phyloP scores from a whole-genome alignment of 2,329 filamentous ascomycete species.

The Tetracladium maxilliforme region DNA sequence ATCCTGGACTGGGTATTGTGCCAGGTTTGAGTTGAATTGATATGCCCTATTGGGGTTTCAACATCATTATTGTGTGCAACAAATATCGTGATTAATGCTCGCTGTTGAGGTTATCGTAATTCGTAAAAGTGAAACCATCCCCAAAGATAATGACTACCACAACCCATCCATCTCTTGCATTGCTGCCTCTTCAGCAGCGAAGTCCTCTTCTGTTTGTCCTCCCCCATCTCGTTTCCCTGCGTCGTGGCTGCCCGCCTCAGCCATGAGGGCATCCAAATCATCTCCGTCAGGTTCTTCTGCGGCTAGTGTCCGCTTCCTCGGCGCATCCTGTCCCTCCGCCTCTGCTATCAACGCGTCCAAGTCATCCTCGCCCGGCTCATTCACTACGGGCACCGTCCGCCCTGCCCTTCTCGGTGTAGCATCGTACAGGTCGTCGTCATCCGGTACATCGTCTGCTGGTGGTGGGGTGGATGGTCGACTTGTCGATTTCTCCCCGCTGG shows the following conservation, averaged over 20 bases:
- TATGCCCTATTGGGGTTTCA: too few relatives aligned
- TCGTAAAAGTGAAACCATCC: too few relatives aligned
- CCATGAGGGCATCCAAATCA: slow-evolving; percentile 15
- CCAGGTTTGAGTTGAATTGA: too few relatives aligned
- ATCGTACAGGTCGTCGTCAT: slow-evolving; percentile 29
- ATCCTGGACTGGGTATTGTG: too few relatives aligned
- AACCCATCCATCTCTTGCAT: slow-evolving; percentile 36
- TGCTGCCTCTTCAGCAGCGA: slow-evolving; percentile 21
- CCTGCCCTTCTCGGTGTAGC: slow-evolving; percentile 26
- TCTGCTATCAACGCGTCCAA: slow-evolving; percentile 10
- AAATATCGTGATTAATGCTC: too few relatives aligned
- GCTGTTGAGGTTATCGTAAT: too few relatives aligned
- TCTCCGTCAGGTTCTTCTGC: slow-evolving; percentile 5
- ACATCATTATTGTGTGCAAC: too few relatives aligned
- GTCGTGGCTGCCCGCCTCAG: slow-evolving; percentile 7
- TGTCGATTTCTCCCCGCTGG: slow-evolving; percentile 10
- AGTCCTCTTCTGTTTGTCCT: slow-evolving; percentile 17
- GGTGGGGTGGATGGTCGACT: slow-evolving; percentile 17
- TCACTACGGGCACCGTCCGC: slow-evolving; percentile 6
- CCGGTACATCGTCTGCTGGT: slow-evolving; percentile 18
- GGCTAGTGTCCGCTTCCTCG: slow-evolving; percentile 1
- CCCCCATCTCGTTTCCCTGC: slow-evolving; percentile 9
- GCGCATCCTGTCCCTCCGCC: slow-evolving; percentile 3
- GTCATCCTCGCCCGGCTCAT: slow-evolving; percentile 24
- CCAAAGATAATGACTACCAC: too few relatives aligned